A percentile compares a stretch with the other conserved stretches of the same genome.
phyloP scores from a whole-genome alignment of 139 green algal genomes.

The Ulvella scutata region DNA sequence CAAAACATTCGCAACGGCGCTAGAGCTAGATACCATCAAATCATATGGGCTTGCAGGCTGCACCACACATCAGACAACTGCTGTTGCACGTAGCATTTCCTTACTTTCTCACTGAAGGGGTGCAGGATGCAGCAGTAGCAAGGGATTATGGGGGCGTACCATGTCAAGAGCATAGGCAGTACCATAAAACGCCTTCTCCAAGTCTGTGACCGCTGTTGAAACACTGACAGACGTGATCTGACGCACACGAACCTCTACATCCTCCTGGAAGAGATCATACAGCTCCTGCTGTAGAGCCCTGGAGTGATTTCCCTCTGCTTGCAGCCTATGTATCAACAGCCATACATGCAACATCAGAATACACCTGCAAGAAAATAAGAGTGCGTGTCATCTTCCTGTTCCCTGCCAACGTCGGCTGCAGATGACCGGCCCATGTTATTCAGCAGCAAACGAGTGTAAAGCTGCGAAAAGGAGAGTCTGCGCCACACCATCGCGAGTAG shows the following conservation, averaged over 20 bases:
- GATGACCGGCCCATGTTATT: background rate
- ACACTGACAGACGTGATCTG: background rate
- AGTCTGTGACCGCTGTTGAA: slow-evolving; percentile 2
- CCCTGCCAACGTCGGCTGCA: no score
- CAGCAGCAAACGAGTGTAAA: background rate
- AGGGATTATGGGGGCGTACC: background rate
- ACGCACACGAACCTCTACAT: slow-evolving; percentile 10
- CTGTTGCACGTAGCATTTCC: no score
- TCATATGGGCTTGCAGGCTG: no score
- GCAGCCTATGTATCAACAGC: slow-evolving; percentile 7
- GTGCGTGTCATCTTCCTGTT: no score
- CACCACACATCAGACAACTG: no score
- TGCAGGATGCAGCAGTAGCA: no score
- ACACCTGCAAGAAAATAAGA: no score
- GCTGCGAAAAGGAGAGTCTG: background rate
- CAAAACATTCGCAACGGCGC: no score
- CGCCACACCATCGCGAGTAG: background rate
- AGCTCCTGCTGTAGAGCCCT: slow-evolving; percentile 8
- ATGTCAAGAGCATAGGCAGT: slow-evolving; percentile 1
- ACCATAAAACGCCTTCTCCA: slow-evolving; percentile 13
- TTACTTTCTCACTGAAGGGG: no score
- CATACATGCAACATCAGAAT: slow-evolving; percentile 12
- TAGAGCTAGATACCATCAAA: no score
- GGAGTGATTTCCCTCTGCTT: background rate
- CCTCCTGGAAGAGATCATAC: slow-evolving; percentile 14